These are phyloP conservation scores for Priceomyces castillae DNA, from an alignment of 805 yeast species.

Conservation along the genomic window DNA sequence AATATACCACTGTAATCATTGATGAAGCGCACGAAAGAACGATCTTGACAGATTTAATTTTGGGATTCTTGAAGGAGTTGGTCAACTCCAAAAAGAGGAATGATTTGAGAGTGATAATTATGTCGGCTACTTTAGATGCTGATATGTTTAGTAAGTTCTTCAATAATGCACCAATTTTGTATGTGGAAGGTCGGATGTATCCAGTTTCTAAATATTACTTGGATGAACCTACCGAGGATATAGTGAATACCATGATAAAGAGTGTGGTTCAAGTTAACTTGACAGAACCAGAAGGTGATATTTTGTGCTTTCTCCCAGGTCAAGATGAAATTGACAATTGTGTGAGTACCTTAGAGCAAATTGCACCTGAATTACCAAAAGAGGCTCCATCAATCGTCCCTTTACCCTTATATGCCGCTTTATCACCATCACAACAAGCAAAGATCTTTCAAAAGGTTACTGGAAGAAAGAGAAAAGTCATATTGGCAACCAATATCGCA, in stretches of 20 bases:
- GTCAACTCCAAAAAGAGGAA: slow-evolving; percentile 47
- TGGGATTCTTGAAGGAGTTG: slow-evolving; percentile 82
- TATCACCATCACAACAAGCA: slow-evolving; percentile 81
- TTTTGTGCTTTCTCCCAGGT: slow-evolving; percentile 91
- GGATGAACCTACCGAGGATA: slow-evolving; percentile 66
- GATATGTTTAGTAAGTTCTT: slow-evolving; percentile 79
- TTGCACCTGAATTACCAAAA: slow-evolving; percentile 65
- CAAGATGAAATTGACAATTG: slow-evolving; percentile 96
- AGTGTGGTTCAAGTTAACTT: slow-evolving; percentile 75
- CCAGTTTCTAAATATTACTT: slow-evolving; percentile 76
- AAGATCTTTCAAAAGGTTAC: slow-evolving; percentile 69
- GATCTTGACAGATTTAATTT: slow-evolving; percentile 79
- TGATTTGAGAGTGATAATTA: slow-evolving; percentile 69
- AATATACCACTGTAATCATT: slow-evolving; percentile 73
- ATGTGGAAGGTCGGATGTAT: slow-evolving; percentile 85
- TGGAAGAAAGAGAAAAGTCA: slow-evolving; percentile 74
- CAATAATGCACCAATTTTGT: slow-evolving; percentile 74
- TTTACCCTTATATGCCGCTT: slow-evolving; percentile 88
- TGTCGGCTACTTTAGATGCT: slow-evolving; percentile 98
- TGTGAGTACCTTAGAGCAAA: slow-evolving; percentile 54
- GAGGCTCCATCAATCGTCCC: slow-evolving; percentile 76
- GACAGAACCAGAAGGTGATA: slow-evolving; percentile 82
- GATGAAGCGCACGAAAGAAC: slow-evolving; percentile 99
- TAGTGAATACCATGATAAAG: slow-evolving; percentile 75
- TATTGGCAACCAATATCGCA: slow-evolving; percentile 92